These are phyloP conservation scores for Collybia sordida DNA, from an alignment of 768 basidiomycete species.

Conservation along the genomic window DNA sequence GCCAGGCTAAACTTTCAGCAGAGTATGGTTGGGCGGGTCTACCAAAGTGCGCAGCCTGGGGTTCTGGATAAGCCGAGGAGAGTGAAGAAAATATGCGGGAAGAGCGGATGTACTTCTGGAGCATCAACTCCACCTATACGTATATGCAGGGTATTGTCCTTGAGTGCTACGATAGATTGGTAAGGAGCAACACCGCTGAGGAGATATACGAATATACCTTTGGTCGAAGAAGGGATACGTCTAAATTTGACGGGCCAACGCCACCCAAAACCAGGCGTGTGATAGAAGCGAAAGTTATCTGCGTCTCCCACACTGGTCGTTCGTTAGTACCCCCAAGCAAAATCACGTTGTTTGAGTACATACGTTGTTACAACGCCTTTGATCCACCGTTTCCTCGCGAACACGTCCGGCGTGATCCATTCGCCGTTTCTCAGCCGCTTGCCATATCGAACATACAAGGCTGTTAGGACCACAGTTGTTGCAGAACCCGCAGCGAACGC, in stretches of 20 bases:
- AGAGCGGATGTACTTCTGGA: slow-evolving; percentile 65
- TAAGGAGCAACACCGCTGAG: neutral
- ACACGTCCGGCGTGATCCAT: slow-evolving; percentile 65
- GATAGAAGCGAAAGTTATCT: slow-evolving; percentile 88
- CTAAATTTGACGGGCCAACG: slow-evolving; percentile 73
- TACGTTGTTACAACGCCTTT: slow-evolving; percentile 83
- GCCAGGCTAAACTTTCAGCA: slow-evolving; percentile 74
- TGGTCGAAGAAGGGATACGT: slow-evolving; percentile 52
- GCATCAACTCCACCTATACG: slow-evolving; percentile 92
- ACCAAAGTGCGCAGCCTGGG: slow-evolving; percentile 84
- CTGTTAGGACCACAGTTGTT: slow-evolving; percentile 27
- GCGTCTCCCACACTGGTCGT: slow-evolving; percentile 72
- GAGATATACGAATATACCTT: slow-evolving; percentile 42
- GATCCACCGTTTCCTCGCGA: slow-evolving; percentile 64
- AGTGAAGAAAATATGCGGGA: slow-evolving; percentile 1
- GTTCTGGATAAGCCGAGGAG: neutral
- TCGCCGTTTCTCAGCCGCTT: slow-evolving; percentile 63
- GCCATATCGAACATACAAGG: slow-evolving; percentile 51
- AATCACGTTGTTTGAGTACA: slow-evolving; percentile 10
- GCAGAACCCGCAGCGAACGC: slow-evolving; percentile 42
- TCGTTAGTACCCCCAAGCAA: neutral
- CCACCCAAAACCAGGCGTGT: slow-evolving; percentile 79
- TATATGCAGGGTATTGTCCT: slow-evolving; percentile 80
- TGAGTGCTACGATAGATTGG: slow-evolving; percentile 54
- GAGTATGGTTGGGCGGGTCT: slow-evolving; percentile 73